Evolutionary conservation across 257 asterid species (phyloP), one percentile per base, ranked within the genome.

Genomic region (Agastache rugosa): DNA sequence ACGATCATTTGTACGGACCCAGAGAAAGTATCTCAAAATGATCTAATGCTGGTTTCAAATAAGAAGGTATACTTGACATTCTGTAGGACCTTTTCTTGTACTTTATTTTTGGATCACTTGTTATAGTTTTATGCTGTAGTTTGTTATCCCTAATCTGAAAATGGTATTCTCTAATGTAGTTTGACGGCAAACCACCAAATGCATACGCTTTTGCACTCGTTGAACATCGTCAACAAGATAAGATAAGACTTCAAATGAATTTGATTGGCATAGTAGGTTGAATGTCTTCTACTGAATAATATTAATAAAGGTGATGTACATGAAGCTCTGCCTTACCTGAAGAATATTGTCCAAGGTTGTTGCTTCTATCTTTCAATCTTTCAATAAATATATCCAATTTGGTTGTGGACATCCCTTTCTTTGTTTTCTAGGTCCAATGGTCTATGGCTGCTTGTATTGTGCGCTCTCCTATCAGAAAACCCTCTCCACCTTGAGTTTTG

Each of bases 161-260:
- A 11, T 71, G 37, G 16, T 31, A 54, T 62, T 34, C 39, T 42
- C 39, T 61, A 45, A 75, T 81, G 82, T 87, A 90, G 95, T 74
- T 88, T 73, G 97, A 80, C 62, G 92, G 88, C 65, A 84, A 87
- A 81, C 64, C 87, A 74, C 96, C 99, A 11, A 79, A 78, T 64
- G 81, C 90, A 44, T 92, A 95, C 84, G 98, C 96, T 10, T 95
- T 95, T 90, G 99, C 97, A 6, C 75, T 92, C 71, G 97, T 92
- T 74, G 99, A 95, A 88, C 87, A 90, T 67, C 97, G 98, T 63
- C 97, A 93, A 71, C 86, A 84, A 2, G 90, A 83, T 64, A 82
- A 81, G 67, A 71, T 92, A 59, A 88, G 87, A 72, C 93, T 92
- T 64, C 84, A 97, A 77, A 60, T 95, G 83, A 82, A 79, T 86